Evolutionary conservation across 768 basidiomycete species (phyloP).

Genomic region (Suillus decipiens): DNA sequence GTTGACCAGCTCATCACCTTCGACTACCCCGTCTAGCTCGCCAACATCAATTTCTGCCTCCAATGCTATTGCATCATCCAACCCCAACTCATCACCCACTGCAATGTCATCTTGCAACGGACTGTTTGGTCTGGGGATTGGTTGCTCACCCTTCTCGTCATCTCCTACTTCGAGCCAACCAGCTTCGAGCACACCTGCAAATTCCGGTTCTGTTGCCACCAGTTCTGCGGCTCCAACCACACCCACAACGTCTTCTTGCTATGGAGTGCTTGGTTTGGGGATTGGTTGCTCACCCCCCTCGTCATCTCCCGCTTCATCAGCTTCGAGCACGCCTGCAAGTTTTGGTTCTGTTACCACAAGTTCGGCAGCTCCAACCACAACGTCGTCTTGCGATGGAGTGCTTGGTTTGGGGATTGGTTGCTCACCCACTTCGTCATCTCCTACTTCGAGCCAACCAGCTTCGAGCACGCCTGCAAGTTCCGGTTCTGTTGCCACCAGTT

Average conservation of each 20-base stretch:
- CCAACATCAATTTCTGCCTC: not conserved
- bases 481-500: not conserved
- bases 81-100: not conserved
- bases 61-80: constrained; percentile 1
- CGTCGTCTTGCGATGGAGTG: constrained; percentile 15
- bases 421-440: constrained; percentile 2
- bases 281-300: constrained; percentile 14
- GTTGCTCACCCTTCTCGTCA: constrained; percentile 15
- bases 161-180: constrained; percentile 10
- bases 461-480: constrained; percentile 10
- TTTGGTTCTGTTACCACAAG: constrained; percentile 1
- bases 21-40: constrained; percentile 1
- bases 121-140: constrained; percentile 21
- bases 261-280: constrained; percentile 15
- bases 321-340: constrained; percentile 5
- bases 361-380: not conserved
- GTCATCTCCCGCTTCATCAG: constrained; percentile 10
- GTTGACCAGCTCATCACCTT: not conserved
- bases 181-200: not conserved
- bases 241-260: constrained; percentile 2
- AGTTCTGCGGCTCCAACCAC: constrained; percentile 10
- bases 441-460: constrained; percentile 13
- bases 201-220: constrained; percentile 10
- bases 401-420: constrained; percentile 19
- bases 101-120: constrained; percentile 16